Conservation (phyloP, 2,329 filamentous ascomycete genomes). For the Dactylellina sp. region DNA sequence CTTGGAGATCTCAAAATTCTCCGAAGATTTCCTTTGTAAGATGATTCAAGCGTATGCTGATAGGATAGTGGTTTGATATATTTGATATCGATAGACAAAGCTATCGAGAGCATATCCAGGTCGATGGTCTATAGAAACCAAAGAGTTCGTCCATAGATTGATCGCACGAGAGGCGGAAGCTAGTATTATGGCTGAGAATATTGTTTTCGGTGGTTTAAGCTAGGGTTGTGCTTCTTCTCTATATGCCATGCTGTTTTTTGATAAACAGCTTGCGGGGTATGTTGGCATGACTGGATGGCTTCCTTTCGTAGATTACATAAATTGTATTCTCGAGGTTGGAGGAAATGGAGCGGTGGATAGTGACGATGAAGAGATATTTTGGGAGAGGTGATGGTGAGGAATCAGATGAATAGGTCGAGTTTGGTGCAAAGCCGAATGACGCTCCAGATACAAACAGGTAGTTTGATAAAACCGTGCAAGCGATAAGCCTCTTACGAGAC, state of each 20-base stretch:
- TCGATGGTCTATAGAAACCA: slow-evolving; percentile 66
- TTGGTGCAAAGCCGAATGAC: no score
- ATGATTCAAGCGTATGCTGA: slow-evolving; percentile 65
- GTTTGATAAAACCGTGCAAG: slow-evolving; percentile 7
- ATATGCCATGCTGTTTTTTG: slow-evolving; percentile 65
- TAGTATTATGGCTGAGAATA: slow-evolving; percentile 62
- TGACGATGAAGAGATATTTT: slow-evolving; percentile 54
- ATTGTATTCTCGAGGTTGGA: slow-evolving; percentile 58
- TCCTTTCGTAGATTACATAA: slow-evolving; percentile 64
- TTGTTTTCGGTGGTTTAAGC: slow-evolving; percentile 69
- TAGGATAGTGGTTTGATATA: slow-evolving; percentile 70
- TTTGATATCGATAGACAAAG: slow-evolving; percentile 64
- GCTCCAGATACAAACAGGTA: no score
- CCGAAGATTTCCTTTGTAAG: no score
- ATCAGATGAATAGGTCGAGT: slow-evolving; percentile 60
- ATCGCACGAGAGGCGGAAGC: slow-evolving; percentile 62
- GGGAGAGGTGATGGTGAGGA: slow-evolving; percentile 58
- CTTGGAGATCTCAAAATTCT: no score
- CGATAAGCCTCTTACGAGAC: slow-evolving; percentile 24
- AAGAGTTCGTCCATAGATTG: slow-evolving; percentile 62
- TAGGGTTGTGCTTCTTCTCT: slow-evolving; percentile 68
- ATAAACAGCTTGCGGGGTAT: slow-evolving; percentile 64
- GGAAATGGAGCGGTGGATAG: slow-evolving; percentile 44
- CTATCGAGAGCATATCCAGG: slow-evolving; percentile 65
- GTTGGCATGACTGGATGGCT: slow-evolving; percentile 68